These are phyloP conservation scores for Silene uniflora DNA, from an alignment of 148 eudicot species.

Conservation along the genomic window DNA sequence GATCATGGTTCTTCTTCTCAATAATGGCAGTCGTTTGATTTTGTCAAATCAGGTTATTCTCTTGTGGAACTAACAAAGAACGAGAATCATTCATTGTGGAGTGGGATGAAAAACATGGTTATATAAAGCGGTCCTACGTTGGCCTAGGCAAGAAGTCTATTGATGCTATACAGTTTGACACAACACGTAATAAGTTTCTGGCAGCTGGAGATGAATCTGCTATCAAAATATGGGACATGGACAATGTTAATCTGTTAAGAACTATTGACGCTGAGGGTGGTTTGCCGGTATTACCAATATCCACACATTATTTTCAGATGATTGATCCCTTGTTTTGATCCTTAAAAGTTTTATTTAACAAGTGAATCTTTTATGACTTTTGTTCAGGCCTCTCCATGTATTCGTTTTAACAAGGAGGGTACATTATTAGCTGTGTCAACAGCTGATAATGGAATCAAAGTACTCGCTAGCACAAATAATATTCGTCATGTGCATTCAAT, in stretches of 20 bases:
- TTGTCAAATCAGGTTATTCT: constrained; percentile 55
- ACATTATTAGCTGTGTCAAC: constrained; percentile 82
- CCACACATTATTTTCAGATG: background rate
- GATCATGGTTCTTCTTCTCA: too few species aligned
- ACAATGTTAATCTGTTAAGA: constrained; percentile 53
- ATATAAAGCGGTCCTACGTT: constrained; percentile 66
- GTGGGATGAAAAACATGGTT: constrained; percentile 94
- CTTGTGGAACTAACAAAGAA: constrained; percentile 92
- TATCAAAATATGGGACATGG: constrained; percentile 94
- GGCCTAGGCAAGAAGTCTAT: constrained; percentile 76
- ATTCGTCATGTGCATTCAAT: background rate
- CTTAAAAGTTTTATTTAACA: too few species aligned
- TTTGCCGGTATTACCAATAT: constrained; percentile 50
- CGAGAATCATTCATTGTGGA: constrained; percentile 89
- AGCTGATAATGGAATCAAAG: constrained; percentile 76
- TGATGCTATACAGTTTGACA: constrained; percentile 85
- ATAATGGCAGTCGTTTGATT: too few species aligned
- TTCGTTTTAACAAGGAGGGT: constrained; percentile 86
- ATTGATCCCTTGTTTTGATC: background rate
- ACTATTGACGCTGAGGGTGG: constrained; percentile 80
- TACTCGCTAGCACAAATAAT: constrained; percentile 76
- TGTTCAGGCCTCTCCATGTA: constrained; percentile 72
- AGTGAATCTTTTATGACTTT: background rate
- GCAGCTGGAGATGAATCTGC: constrained; percentile 81
- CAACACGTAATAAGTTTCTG: constrained; percentile 70